Evolutionary conservation across 73 alveolate species (phyloP).

Genomic region (Strombidium stylifer): DNA sequence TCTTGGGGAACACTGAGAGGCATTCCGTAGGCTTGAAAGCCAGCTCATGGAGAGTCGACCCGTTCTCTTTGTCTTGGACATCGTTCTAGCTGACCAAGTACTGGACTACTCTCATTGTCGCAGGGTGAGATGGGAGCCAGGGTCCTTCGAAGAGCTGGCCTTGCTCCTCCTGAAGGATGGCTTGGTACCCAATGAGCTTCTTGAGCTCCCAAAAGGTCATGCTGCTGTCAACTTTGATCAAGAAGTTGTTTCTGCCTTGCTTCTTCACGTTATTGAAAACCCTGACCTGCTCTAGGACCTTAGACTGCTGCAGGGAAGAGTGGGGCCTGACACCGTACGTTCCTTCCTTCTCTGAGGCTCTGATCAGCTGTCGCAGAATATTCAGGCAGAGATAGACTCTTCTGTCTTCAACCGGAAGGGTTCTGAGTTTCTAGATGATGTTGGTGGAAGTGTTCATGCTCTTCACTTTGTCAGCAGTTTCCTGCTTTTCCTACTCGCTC

Average conservation of each 20-base stretch:
- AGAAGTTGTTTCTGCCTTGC: constrained; percentile 56
- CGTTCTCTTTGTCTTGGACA: constrained; percentile 76
- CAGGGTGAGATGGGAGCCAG: background rate
- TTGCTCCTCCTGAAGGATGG: constrained; percentile 49
- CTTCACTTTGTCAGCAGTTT: constrained; percentile 16
- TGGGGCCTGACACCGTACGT: constrained; percentile 80
- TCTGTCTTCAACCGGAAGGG: constrained; percentile 25
- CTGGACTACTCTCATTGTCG: constrained; percentile 49
- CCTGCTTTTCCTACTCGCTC: background rate
- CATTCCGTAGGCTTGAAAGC: constrained; percentile 59
- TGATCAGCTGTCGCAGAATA: constrained; percentile 60
- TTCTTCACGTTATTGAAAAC: constrained; percentile 43
- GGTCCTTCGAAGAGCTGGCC: background rate
- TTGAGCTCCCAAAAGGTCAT: constrained; percentile 86
- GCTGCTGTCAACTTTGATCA: constrained; percentile 56
- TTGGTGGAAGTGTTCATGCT: background rate
- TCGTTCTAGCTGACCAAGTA: constrained; percentile 56
- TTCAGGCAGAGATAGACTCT: constrained; percentile 33
- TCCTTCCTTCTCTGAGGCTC: constrained; percentile 82
- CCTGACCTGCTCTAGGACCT: constrained; percentile 41
- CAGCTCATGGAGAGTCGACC: constrained; percentile 78
- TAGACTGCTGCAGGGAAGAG: constrained; percentile 36
- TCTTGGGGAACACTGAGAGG: constrained; percentile 18
- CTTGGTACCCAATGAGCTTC: constrained; percentile 50
- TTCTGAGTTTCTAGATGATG: background rate